These are phyloP conservation scores for Cordyceps javanica DNA, from an alignment of 2,329 filamentous ascomycete species.

Conservation along the genomic window DNA sequence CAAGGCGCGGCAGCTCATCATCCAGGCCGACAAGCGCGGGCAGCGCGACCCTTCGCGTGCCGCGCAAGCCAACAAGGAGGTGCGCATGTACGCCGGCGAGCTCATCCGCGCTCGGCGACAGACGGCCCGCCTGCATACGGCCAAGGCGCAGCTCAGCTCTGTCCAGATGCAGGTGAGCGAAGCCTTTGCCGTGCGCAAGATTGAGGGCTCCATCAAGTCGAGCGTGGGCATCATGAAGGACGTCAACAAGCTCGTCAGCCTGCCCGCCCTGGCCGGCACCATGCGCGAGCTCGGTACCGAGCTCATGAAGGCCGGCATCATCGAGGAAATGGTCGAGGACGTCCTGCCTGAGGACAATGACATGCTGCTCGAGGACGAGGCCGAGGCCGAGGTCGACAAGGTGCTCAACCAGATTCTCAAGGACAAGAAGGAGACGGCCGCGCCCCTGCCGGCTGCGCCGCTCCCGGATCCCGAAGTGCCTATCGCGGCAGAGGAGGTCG, in stretches of 20 bases:
- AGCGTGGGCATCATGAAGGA: slow-evolving; percentile 95
- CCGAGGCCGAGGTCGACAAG: slow-evolving; percentile 80
- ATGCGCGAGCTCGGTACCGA: slow-evolving; percentile 86
- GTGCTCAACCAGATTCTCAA: slow-evolving; percentile 86
- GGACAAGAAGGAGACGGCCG: slow-evolving; percentile 61
- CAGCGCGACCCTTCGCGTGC: slow-evolving; percentile 73
- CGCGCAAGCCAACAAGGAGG: slow-evolving; percentile 73
- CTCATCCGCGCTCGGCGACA: slow-evolving; percentile 78
- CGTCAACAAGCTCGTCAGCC: slow-evolving; percentile 75
- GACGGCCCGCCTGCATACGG: slow-evolving; percentile 67
- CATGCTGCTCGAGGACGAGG: slow-evolving; percentile 69
- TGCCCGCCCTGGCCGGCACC: slow-evolving; percentile 81
- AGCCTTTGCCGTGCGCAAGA: slow-evolving; percentile 91
- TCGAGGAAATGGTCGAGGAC: slow-evolving; percentile 95
- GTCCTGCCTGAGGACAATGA: slow-evolving; percentile 69
- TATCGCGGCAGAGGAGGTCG: slow-evolving; percentile 53
- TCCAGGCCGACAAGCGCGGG: slow-evolving; percentile 74
- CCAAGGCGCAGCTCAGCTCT: slow-evolving; percentile 84
- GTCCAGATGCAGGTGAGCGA: slow-evolving; percentile 98
- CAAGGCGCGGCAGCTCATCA: slow-evolving; percentile 80
- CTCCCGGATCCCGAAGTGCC: slow-evolving; percentile 46
- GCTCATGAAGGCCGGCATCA: slow-evolving; percentile 89
- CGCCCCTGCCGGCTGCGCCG: slow-evolving; percentile 48
- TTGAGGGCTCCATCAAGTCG: slow-evolving; percentile 82
- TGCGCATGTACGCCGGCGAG: slow-evolving; percentile 82